Evolutionary conservation across 768 basidiomycete species (phyloP).

Genomic region (Trametes meyenii): DNA sequence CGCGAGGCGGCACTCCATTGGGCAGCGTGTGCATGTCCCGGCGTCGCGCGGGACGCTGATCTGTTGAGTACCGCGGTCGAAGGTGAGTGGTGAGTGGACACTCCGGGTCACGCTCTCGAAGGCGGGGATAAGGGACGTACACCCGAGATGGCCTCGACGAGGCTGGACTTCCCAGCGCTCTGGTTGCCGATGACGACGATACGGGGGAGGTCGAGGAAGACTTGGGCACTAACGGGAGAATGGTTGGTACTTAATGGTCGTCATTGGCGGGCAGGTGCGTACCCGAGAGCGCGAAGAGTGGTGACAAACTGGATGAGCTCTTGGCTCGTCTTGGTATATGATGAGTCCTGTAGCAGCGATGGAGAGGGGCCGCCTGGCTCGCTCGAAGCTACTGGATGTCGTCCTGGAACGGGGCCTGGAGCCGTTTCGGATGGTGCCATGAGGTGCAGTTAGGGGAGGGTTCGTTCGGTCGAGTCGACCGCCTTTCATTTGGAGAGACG

Average conservation of each 20-base stretch:
- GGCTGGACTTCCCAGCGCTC: constrained; percentile 50
- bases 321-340: constrained; percentile 4
- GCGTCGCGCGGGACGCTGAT: constrained; percentile 52
- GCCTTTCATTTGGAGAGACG: too few species aligned
- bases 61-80: constrained; percentile 24
- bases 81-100: not conserved
- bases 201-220: constrained; percentile 50
- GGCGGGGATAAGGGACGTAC: constrained; percentile 30
- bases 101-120: not conserved
- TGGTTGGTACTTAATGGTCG: not conserved
- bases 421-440: too few species aligned
- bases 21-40: constrained; percentile 49
- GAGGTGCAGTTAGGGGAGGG: too few species aligned
- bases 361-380: not conserved
- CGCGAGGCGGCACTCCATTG: constrained; percentile 40
- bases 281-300: constrained; percentile 5
- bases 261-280: not conserved
- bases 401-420: too few species aligned
- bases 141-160: constrained; percentile 54
- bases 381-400: too few species aligned
- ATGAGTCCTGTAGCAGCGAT: not conserved
- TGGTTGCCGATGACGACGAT: constrained; percentile 58
- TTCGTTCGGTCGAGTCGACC: too few species aligned
- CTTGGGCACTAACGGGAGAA: constrained; percentile 39
- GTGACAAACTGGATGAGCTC: constrained; percentile 12